Evolutionary conservation across 179 eudicot genomes (phyloP), one percentile per base, ranked within the genome.

Genomic region (Corrigiola litoralis): DNA sequence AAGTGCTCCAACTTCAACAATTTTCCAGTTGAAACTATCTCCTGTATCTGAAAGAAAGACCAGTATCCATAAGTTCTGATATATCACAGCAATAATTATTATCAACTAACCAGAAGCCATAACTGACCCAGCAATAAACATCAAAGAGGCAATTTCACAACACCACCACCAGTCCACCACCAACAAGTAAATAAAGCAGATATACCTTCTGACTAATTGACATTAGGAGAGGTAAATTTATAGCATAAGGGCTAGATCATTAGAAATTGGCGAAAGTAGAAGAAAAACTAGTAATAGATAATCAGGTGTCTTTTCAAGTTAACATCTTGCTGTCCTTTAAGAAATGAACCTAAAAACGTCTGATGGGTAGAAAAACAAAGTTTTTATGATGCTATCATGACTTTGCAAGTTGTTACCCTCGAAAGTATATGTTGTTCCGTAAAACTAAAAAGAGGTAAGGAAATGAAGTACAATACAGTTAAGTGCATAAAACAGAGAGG

Each of bases 1-100:
- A 94, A 94, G 79, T 94, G 90, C 73, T 94, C 97, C 85, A 94
- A 73, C 84, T 94, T 94, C 54, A 96, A 88, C 50, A 94, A 79
- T 73, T 80, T 90, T 58, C 97, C 97, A 49, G 99, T 90, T 61
- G 74, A 80, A 64, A 88, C 85, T 60, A 94, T 90, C 79, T 94
- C 99, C 65, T 86, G 92, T 72, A 94, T 90, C 99, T 94, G 88
- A 67, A 80, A 72, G 27, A 12, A 37, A 24, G 2, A 52, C 6
- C 27, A 42, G 36, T 41, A 45, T 51, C 21, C 45, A 17, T 28
- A 21, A 11, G 24, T n/a, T 48, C n/a, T n/a, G n/a, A 8, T 41
- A 37, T 12, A 72, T 34, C 27, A 17, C 5, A 49, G 48, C 24
- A 32, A 13, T 23, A 50, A 31, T 17, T 25, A 14, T 40, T 59